Evolutionary conservation across 192 early-diverging fungal species (phyloP), one percentile per base, ranked within the genome.

Genomic region (Helicostylum pulchrum): DNA sequence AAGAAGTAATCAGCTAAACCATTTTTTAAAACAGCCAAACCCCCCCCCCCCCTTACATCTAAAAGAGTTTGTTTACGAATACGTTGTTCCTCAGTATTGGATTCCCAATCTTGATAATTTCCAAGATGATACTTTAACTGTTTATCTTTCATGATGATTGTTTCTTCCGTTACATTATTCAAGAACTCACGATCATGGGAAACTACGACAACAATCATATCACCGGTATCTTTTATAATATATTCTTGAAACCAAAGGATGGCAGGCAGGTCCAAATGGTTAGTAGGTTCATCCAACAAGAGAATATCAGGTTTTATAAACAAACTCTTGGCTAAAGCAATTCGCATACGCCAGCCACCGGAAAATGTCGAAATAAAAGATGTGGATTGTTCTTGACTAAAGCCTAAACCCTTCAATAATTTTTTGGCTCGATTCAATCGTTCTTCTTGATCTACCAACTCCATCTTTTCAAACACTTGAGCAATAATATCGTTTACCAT

Each of bases 181-280:
- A 97, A 80, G 53, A 97, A 95, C 57, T 83, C 81, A 53, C 92
- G 89, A 67, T 97, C 94, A 63, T 92, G 94, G 39, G 92, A 94
- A n/a, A 97, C 92, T 30, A 90, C 76, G 0, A 97, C 85, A 39
- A 97, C 74, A 31, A 83, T 81, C 64, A 84, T 77, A 17, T 75
- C 78, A 2, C 59, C 64, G n/a, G 87, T 68, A 12, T 74, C 66
- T 19, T 82, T 70, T 14, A 92, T 75, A 6, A 90, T 73, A 50
- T 97, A 95, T 20, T 83, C 76, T 59, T 92, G 89, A 6, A 97
- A 82, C 94, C 94, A 97, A n/a, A 93, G 72, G 34, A 92, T 93
- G 14, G 93, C 89, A 5, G 88, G 88, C 34, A 97, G 71, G 65
- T 97, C 95, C 70, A 97, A 79, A 70, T 92, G 90, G 71, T 92